Conservation (phyloP, 2,329 filamentous ascomycete genomes). For the Aspergillus luchuensis region DNA sequence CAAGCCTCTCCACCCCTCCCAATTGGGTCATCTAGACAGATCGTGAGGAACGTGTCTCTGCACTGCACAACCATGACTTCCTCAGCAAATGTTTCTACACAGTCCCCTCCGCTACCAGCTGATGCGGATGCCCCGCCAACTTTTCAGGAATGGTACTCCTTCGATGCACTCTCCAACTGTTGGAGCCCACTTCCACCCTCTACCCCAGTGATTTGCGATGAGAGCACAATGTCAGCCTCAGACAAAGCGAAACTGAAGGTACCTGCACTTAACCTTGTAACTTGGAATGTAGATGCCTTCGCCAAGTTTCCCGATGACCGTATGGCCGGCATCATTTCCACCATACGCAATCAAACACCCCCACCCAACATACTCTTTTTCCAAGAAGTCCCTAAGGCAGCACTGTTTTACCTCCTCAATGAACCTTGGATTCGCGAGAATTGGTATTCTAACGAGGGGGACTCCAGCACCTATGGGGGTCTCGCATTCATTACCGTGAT, state of each 20-base stretch:
- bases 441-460: slow-evolving; percentile 26
- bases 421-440: slow-evolving; percentile 27
- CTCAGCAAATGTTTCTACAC: neutral
- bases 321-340: slow-evolving; percentile 31
- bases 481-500: neutral
- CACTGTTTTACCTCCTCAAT: slow-evolving; percentile 27
- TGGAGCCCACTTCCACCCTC: neutral
- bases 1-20: neutral
- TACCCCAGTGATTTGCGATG: neutral
- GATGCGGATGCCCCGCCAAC: slow-evolving; percentile 3
- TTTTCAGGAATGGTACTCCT: slow-evolving; percentile 14
- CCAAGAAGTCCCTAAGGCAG: slow-evolving; percentile 36
- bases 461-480: neutral
- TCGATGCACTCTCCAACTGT: neutral
- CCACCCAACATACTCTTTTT: slow-evolving; percentile 38
- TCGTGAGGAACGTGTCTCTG: neutral
- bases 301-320: slow-evolving; percentile 19
- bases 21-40: neutral
- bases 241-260: neutral
- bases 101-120: neutral
- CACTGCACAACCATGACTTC: neutral
- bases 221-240: neutral
- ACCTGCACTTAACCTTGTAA: slow-evolving; percentile 30
- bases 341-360: slow-evolving; percentile 18
- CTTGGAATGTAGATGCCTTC: slow-evolving; percentile 39